phyloP scores from a whole-genome alignment of 371 early-diverging fungal genomes.

The Entomophthora muscae region DNA sequence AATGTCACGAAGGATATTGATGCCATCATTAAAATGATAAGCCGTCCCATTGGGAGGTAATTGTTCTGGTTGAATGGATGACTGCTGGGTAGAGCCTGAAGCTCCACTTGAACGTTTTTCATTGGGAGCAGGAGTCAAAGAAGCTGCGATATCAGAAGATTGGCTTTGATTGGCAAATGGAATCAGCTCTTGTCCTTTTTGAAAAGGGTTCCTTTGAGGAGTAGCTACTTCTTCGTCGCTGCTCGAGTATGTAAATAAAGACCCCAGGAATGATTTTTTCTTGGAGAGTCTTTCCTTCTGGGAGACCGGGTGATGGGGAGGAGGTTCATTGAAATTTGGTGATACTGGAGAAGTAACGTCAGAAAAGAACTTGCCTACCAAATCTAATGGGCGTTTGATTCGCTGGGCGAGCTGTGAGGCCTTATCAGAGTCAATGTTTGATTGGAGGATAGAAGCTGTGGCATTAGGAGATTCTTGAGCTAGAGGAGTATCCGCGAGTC shows the following conservation, averaged over 20 bases:
- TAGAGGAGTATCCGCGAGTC: neutral
- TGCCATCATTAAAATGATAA: too few relatives aligned
- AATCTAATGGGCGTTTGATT: constrained; percentile 5
- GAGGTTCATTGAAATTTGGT: neutral
- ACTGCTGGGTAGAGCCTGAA: too few relatives aligned
- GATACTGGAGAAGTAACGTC: neutral
- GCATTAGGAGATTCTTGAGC: neutral
- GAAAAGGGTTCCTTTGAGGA: too few relatives aligned
- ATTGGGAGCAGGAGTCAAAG: too few relatives aligned
- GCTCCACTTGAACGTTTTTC: too few relatives aligned
- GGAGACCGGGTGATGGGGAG: neutral
- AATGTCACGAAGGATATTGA: constrained; percentile 1
- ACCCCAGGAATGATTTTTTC: constrained; percentile 3
- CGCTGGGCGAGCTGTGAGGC: constrained; percentile 1
- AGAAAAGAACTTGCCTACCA: neutral
- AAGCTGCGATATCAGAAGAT: neutral
- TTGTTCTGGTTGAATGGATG: too few relatives aligned
- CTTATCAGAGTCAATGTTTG: neutral
- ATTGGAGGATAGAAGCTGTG: neutral
- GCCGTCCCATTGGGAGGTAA: too few relatives aligned
- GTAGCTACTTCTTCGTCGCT: neutral
- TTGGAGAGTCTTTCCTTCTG: neutral
- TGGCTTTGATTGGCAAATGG: neutral
- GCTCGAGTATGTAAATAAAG: neutral
- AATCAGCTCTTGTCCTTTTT: neutral